These are phyloP conservation scores for Graphilbum sp. DNA, from an alignment of 2,329 filamentous ascomycete species.

Conservation along the genomic window DNA sequence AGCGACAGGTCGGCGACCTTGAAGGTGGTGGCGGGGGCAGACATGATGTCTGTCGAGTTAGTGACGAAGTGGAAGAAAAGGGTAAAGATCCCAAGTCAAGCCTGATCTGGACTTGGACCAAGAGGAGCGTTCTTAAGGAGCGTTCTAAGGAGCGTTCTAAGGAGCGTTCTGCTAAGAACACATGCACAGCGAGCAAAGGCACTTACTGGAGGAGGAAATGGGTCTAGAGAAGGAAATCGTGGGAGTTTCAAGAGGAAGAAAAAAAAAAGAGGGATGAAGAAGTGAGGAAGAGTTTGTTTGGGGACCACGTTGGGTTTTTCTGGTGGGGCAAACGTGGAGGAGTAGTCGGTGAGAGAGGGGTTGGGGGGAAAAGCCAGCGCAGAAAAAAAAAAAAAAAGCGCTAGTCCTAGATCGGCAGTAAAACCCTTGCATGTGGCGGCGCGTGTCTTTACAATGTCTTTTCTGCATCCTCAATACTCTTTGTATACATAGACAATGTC, in stretches of 20 bases:
- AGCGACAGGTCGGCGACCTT: constrained; percentile 98
- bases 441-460: no score
- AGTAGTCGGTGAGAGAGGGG: not conserved
- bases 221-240: no score
- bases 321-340: constrained; percentile 3
- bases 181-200: no score
- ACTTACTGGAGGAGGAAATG: no score
- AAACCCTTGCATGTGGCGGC: not conserved
- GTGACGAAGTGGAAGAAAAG: constrained; percentile 3
- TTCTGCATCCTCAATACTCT: no score
- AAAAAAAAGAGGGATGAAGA: no score
- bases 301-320: no score
- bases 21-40: constrained; percentile 80
- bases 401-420: not conserved
- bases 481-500: constrained; percentile 1
- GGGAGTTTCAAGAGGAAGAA: no score
- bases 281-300: not conserved
- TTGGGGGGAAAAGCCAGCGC: not conserved
- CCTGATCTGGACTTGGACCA: no score
- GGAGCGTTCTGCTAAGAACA: no score
- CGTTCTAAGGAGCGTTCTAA: no score
- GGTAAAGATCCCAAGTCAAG: constrained; percentile 1
- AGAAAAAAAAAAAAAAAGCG: not conserved
- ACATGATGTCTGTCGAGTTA: constrained; percentile 26
- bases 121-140: no score